These are phyloP conservation scores for Darksidea phi DNA, from an alignment of 495 filamentous ascomycete genomes.

Conservation along the genomic window DNA sequence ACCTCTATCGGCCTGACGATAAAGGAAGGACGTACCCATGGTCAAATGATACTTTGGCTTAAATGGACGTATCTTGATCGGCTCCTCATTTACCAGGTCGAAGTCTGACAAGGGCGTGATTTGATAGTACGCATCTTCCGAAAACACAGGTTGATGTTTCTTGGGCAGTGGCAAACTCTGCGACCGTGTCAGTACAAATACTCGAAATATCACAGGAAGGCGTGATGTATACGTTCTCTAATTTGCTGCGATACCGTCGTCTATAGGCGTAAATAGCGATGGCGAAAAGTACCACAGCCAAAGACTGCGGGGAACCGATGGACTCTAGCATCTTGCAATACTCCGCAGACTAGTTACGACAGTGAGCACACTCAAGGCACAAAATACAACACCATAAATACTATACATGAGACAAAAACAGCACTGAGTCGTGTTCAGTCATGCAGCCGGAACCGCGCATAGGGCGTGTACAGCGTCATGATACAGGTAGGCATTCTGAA, in stretches of 20 bases:
- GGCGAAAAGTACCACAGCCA: slow-evolving; percentile 6
- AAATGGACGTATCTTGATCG: slow-evolving; percentile 63
- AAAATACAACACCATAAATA: too few relatives aligned
- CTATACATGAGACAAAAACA: too few relatives aligned
- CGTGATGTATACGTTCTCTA: background rate
- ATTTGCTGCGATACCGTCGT: background rate
- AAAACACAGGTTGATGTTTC: background rate
- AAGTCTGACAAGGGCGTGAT: slow-evolving; percentile 60
- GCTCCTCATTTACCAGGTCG: slow-evolving; percentile 59
- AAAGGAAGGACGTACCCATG: slow-evolving; percentile 55
- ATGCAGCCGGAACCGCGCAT: background rate
- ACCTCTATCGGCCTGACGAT: too few relatives aligned
- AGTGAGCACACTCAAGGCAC: too few relatives aligned
- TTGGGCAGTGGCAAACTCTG: slow-evolving; percentile 1
- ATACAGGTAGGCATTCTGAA: too few relatives aligned
- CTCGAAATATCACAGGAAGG: background rate
- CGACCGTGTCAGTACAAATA: background rate
- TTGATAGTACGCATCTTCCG: slow-evolving; percentile 32
- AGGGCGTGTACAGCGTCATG: background rate
- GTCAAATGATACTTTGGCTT: slow-evolving; percentile 70
- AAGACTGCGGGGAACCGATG: slow-evolving; percentile 5
- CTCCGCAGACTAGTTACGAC: background rate
- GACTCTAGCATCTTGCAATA: slow-evolving; percentile 1
- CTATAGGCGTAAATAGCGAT: slow-evolving; percentile 5
- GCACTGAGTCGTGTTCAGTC: too few relatives aligned